Conservation (phyloP, 73 alveolate genomes). For the Paramecium bursaria region DNA sequence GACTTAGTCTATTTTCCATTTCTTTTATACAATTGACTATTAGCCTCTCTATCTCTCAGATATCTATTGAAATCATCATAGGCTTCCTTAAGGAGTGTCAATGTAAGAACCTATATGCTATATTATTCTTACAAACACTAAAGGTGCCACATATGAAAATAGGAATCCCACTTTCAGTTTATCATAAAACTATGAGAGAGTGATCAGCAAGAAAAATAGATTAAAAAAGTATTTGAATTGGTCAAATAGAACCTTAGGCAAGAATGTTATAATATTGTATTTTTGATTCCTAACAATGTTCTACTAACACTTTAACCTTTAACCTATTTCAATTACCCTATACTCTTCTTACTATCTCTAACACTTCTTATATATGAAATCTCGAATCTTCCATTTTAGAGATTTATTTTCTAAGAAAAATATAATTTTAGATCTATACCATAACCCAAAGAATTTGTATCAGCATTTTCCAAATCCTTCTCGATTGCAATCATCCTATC, state of each 20-base stretch:
- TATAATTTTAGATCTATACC: no score
- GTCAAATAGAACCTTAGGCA: constrained; percentile 88
- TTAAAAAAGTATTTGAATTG: constrained; percentile 90
- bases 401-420: no score
- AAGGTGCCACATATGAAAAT: constrained; percentile 95
- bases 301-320: background rate
- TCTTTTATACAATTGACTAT: constrained; percentile 55
- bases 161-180: constrained; percentile 90
- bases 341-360: no score
- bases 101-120: constrained; percentile 68
- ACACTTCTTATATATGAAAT: no score
- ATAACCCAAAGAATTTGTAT: no score
- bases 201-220: constrained; percentile 87
- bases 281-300: constrained; percentile 85
- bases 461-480: no score
- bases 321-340: no score
- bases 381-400: no score
- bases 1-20: constrained; percentile 38
- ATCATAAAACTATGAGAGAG: constrained; percentile 86
- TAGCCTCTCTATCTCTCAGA: constrained; percentile 88
- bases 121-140: constrained; percentile 80
- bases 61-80: constrained; percentile 92
- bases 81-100: constrained; percentile 94
- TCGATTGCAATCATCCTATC: no score
- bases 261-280: constrained; percentile 82